These are phyloP conservation scores for Candida morakotiae DNA, from an alignment of 805 yeast species.

Conservation along the genomic window DNA sequence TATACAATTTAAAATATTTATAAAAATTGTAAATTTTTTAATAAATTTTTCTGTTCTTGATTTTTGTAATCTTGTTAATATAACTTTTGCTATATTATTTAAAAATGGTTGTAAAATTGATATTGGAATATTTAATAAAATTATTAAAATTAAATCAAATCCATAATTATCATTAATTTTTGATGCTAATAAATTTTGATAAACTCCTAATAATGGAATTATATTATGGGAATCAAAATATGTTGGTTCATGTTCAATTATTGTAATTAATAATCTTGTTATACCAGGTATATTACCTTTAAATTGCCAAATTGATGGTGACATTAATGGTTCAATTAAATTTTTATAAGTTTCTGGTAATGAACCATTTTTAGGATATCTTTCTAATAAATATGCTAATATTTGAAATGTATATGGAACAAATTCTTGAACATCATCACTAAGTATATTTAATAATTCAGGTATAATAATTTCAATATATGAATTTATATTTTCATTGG, in stretches of 20 bases:
- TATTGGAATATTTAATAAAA: conserved; percentile 56
- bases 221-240: conserved; percentile 40
- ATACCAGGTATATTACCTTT: conserved; percentile 93
- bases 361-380: conserved; percentile 41
- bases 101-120: conserved; percentile 47
- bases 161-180: conserved; percentile 78
- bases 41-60: conserved; percentile 80
- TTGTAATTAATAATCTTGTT: conserved; percentile 70
- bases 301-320: conserved; percentile 93
- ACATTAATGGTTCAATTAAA: conserved; percentile 73
- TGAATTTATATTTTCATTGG: conserved; percentile 23
- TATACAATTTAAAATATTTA: conserved; percentile 25
- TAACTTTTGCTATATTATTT: conserved; percentile 68
- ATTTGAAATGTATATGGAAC: conserved; percentile 90
- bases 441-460: conserved; percentile 59
- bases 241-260: conserved; percentile 47
- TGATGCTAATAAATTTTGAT: conserved; percentile 87
- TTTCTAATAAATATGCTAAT: conserved; percentile 72
- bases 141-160: conserved; percentile 74
- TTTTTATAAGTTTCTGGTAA: conserved; percentile 65
- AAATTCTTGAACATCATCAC: conserved; percentile 88
- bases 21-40: conserved; percentile 63
- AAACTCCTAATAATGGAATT: conserved; percentile 89
- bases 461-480: conserved; percentile 61
- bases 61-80: conserved; percentile 76